A percentile compares a stretch with the other conserved stretches of the same genome.
Evolutionary conservation across 2,329 filamentous ascomycete species (phyloP).

Genomic region (Akanthomyces dipterigenus): DNA sequence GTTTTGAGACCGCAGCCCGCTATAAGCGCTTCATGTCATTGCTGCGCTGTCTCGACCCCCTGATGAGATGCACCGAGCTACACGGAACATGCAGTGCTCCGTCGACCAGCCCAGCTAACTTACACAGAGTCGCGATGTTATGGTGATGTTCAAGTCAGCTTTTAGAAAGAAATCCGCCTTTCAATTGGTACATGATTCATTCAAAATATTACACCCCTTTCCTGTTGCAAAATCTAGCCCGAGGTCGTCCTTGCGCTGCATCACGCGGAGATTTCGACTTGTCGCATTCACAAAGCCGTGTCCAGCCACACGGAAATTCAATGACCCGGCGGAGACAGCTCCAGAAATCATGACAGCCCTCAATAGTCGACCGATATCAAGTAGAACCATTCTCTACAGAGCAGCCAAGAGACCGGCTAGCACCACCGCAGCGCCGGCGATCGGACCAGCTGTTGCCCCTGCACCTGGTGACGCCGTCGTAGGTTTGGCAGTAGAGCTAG

Average conservation of each 20-base stretch:
- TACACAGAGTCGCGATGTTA: neutral
- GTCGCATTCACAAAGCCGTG: neutral
- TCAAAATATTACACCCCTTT: too few species aligned
- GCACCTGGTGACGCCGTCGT: neutral
- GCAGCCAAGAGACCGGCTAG: slow-evolving; percentile 4
- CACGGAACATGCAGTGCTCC: neutral
- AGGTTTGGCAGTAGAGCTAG: neutral
- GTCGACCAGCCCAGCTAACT: neutral
- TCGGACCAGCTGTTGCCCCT: neutral
- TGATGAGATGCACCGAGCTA: neutral
- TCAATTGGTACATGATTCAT: too few species aligned
- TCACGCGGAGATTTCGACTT: neutral
- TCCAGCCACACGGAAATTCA: neutral
- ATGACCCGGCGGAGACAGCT: too few species aligned
- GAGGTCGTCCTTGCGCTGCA: neutral
- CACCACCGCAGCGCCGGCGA: neutral
- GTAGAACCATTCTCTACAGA: neutral
- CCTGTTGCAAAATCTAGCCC: neutral
- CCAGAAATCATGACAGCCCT: neutral
- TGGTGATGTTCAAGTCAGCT: too few species aligned
- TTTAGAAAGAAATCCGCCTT: too few species aligned
- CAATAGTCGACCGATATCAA: neutral
- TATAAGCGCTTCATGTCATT: neutral
- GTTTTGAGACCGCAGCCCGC: too few species aligned
- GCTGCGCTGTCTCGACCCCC: neutral